Evolutionary conservation across 2,329 filamentous ascomycete species (phyloP).

Genomic region (Fusarium haematococcum): DNA sequence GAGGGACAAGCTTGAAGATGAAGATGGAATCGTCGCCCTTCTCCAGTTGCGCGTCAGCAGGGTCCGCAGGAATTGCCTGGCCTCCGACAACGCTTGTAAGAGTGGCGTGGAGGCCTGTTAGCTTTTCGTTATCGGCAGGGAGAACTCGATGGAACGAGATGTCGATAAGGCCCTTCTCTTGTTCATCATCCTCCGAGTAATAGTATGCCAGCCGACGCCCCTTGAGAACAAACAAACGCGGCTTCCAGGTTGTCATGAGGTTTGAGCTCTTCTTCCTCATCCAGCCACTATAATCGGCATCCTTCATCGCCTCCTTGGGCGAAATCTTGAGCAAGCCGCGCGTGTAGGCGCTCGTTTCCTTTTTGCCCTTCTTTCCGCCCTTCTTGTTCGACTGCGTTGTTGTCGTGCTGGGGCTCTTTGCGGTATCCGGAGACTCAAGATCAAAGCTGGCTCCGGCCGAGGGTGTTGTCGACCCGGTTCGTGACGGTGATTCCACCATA

Average conservation of each 20-base stretch:
- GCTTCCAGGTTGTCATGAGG: conserved; percentile 97
- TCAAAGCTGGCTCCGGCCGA: conserved; percentile 79
- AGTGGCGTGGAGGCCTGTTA: conserved; percentile 91
- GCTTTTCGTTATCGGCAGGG: conserved; percentile 88
- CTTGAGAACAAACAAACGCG: conserved; percentile 92
- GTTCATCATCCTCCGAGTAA: conserved; percentile 90
- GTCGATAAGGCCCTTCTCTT: conserved; percentile 96
- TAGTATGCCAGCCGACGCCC: conserved; percentile 94
- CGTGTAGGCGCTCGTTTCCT: conserved; percentile 93
- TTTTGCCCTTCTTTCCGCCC: conserved; percentile 82
- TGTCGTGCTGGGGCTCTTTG: conserved; percentile 65
- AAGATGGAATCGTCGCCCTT: conserved; percentile 81
- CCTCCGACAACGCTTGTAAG: conserved; percentile 82
- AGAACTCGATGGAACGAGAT: conserved; percentile 98
- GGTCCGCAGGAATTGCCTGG: conserved; percentile 61
- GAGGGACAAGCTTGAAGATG: conserved; percentile 97
- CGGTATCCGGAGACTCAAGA: conserved; percentile 77
- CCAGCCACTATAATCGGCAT: conserved; percentile 96
- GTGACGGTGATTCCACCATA: conserved; percentile 63
- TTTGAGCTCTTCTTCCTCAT: conserved; percentile 99
- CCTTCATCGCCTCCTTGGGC: conserved; percentile 84
- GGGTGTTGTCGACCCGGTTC: conserved; percentile 80
- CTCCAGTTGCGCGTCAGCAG: conserved; percentile 54
- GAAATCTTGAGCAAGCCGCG: conserved; percentile 84
- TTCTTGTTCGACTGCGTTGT: conserved; percentile 61